Conservation (phyloP, 2,329 filamentous ascomycete species). For the Aspergillus glaucus region DNA sequence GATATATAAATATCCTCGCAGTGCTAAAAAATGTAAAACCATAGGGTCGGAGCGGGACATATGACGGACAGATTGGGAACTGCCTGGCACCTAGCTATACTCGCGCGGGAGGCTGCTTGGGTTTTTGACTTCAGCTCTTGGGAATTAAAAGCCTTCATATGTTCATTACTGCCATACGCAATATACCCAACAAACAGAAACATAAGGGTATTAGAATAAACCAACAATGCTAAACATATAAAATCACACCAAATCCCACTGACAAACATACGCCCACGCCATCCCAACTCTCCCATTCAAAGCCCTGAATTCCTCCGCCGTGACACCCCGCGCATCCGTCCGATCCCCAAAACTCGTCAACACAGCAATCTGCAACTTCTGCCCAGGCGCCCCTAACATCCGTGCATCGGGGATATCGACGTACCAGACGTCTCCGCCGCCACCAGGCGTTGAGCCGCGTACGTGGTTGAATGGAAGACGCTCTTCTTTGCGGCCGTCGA, state of each 20-base stretch:
- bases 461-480: slow-evolving; percentile 59
- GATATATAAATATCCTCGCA: no score
- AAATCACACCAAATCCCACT: slow-evolving; percentile 48
- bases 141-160: background rate
- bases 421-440: slow-evolving; percentile 78
- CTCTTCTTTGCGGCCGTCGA: slow-evolving; percentile 62
- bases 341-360: slow-evolving; percentile 50
- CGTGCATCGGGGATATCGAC: slow-evolving; percentile 59
- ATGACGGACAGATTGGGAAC: no score
- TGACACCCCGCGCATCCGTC: slow-evolving; percentile 49
- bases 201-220: background rate
- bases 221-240: background rate
- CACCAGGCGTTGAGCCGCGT: slow-evolving; percentile 36
- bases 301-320: slow-evolving; percentile 41
- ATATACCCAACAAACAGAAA: background rate
- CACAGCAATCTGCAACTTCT: slow-evolving; percentile 59
- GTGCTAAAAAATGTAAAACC: no score
- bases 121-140: background rate
- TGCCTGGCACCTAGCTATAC: no score
- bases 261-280: slow-evolving; percentile 47
- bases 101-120: background rate
- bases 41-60: no score
- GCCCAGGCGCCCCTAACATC: slow-evolving; percentile 62
- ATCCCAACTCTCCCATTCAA: slow-evolving; percentile 43
- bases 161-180: background rate